These are phyloP conservation scores for Solanum megistacrolobum DNA, from an alignment of 257 asterid species.

Conservation along the genomic window DNA sequence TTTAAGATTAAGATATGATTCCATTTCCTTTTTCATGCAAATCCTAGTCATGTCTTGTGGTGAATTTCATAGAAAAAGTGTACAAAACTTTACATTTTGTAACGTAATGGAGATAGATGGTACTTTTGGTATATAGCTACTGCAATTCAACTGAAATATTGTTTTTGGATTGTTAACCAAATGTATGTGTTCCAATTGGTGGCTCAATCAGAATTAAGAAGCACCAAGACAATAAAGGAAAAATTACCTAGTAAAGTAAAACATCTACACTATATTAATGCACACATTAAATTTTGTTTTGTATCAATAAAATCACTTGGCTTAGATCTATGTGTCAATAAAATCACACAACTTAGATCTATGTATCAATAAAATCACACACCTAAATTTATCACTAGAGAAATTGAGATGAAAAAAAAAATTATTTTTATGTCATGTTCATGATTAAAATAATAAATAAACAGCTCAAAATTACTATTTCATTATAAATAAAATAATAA, in stretches of 20 bases:
- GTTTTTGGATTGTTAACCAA: not conserved
- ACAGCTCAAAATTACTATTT: not conserved
- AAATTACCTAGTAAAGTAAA: too few relatives aligned
- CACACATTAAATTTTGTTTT: too few relatives aligned
- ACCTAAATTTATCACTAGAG: not conserved
- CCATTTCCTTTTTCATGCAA: not conserved
- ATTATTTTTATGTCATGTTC: too few relatives aligned
- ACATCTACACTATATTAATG: too few relatives aligned
- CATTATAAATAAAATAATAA: too few relatives aligned
- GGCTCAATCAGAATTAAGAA: not conserved
- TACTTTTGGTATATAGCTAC: not conserved
- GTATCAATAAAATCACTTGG: too few relatives aligned
- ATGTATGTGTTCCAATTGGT: not conserved
- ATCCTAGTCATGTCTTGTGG: not conserved
- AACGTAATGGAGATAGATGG: not conserved
- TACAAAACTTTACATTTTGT: not conserved
- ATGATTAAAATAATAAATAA: too few relatives aligned
- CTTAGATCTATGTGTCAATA: not conserved
- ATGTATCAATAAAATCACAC: not conserved
- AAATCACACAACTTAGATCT: not conserved
- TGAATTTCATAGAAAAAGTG: not conserved
- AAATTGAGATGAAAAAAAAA: too few relatives aligned
- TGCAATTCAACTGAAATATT: not conserved
- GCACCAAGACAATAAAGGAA: not conserved
- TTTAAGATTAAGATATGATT: not conserved